These are phyloP conservation scores for Cylindrotheca closterium DNA, from an alignment of 108 stramenopile species.

Conservation along the genomic window DNA sequence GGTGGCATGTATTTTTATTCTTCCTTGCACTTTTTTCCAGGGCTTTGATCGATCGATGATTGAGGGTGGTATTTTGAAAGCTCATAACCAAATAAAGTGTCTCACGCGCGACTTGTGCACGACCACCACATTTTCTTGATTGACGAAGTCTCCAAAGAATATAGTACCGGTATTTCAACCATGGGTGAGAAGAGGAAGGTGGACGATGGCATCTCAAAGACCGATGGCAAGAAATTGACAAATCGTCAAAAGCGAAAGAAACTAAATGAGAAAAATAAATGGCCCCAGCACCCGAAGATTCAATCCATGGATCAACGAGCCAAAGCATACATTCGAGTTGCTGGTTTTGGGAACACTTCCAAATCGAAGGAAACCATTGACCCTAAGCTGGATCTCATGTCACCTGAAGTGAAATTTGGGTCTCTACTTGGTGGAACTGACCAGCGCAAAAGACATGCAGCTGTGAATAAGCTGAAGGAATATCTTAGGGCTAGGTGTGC, in stretches of 20 bases:
- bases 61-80: too few relatives aligned
- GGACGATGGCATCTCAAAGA: neutral
- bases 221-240: constrained; percentile 26
- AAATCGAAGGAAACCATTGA: constrained; percentile 34
- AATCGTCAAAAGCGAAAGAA: constrained; percentile 70
- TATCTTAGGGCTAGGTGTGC: constrained; percentile 69
- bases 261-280: constrained; percentile 75
- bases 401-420: constrained; percentile 78
- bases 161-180: too few relatives aligned
- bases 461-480: constrained; percentile 60
- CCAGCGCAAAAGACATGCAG: constrained; percentile 66
- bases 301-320: constrained; percentile 67
- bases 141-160: too few relatives aligned
- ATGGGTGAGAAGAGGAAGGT: neutral
- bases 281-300: constrained; percentile 87
- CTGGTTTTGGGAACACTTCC: constrained; percentile 54
- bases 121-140: too few relatives aligned
- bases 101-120: too few relatives aligned
- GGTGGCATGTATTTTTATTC: too few relatives aligned
- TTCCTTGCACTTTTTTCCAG: too few relatives aligned
- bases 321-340: constrained; percentile 67
- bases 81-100: too few relatives aligned
- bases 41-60: too few relatives aligned
- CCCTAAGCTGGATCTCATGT: constrained; percentile 66
- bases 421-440: constrained; percentile 73